Base-by-base conservation (phyloP, 2,329 filamentous ascomycete genomes). In the Sporothrix euskadiensis region DNA sequence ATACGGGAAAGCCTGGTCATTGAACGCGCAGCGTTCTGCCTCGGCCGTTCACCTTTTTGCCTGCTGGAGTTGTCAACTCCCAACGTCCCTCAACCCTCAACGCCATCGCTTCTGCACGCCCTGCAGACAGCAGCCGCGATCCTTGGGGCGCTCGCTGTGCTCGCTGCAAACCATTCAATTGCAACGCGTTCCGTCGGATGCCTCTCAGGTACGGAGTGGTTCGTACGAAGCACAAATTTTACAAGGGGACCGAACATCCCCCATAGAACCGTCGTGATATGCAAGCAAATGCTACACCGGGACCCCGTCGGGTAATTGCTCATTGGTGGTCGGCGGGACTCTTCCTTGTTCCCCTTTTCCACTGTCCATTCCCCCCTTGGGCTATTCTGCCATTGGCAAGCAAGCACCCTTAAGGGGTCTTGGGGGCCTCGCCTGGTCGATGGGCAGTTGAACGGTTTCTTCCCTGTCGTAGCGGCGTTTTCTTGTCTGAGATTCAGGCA, bases 321-420 rank as follows among this genome's bases (percentile, higher is more conserved):
- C 39, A 44, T 63, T 63, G 59, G 63, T 41, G 12, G 39, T 68
- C 39, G 41, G 41, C 22, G 63, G 22, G 10, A 49, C 39, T 30
- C n/a, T 49, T 47, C 41, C 63, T 26, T 22, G 19, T 22, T 47
- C 39, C 12, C 22, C 22, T 56, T 54, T 54, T 49, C 10, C 44
- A 5, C 14, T 6, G 12, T 49, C 39, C 16, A 14, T 26, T 56
- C n/a, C n/a, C 66, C 12, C 66, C 47, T 22, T 19, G 47, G 47
- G 19, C 49, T 41, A 35, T 52, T n/a, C 14, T 65, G 16, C 19
- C 9, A 39, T 19, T 57, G 54, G 54, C 54, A 57, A 32, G 44
- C 44, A 56, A 26, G 57, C 57, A 63, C 9, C 32, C 57, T 68
- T 49, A n/a, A n/a, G n/a, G n/a, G n/a, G 59, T 68, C 63, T 49